Conservation (phyloP, 2,329 filamentous ascomycete genomes). For the Calonectria montana region DNA sequence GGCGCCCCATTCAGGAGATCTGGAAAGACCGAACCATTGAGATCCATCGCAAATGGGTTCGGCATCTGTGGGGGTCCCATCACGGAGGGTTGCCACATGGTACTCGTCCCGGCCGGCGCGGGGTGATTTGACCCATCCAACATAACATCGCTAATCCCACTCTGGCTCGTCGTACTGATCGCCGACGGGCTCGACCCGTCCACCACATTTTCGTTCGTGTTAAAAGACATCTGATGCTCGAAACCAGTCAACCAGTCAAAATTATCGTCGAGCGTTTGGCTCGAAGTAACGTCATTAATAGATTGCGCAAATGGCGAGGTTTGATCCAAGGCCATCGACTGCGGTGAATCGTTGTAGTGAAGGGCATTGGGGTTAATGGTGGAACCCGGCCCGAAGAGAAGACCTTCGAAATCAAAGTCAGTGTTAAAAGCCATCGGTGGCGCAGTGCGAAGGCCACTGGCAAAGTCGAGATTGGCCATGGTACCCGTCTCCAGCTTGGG, state of each 20-base stretch:
- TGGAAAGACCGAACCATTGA: slow-evolving; percentile 79
- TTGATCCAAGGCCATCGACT: slow-evolving; percentile 72
- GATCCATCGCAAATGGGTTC: slow-evolving; percentile 80
- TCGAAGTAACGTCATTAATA: slow-evolving; percentile 68
- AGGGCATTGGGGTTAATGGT: slow-evolving; percentile 80
- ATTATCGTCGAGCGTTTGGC: slow-evolving; percentile 76
- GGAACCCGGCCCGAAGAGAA: slow-evolving; percentile 75
- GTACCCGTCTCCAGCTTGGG: slow-evolving; percentile 86
- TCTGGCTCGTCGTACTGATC: slow-evolving; percentile 94
- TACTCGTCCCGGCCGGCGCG: slow-evolving; percentile 62
- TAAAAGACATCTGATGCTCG: slow-evolving; percentile 80
- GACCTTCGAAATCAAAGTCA: slow-evolving; percentile 60
- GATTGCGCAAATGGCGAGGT: slow-evolving; percentile 69
- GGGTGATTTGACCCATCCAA: slow-evolving; percentile 81
- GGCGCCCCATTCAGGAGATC: slow-evolving; percentile 79
- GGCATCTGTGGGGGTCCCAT: slow-evolving; percentile 76
- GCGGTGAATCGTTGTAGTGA: slow-evolving; percentile 85
- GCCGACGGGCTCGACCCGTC: slow-evolving; percentile 96
- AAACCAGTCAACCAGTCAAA: slow-evolving; percentile 88
- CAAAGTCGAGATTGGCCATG: slow-evolving; percentile 72
- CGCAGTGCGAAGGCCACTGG: slow-evolving; percentile 81
- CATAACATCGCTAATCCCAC: slow-evolving; percentile 91
- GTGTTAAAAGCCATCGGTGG: slow-evolving; percentile 72
- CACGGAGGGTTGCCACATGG: slow-evolving; percentile 77
- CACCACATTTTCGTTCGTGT: slow-evolving; percentile 80